Evolutionary conservation across 176 grass and related monocot genomes (phyloP).

Genomic region (Cenchrus fungigraminus): DNA sequence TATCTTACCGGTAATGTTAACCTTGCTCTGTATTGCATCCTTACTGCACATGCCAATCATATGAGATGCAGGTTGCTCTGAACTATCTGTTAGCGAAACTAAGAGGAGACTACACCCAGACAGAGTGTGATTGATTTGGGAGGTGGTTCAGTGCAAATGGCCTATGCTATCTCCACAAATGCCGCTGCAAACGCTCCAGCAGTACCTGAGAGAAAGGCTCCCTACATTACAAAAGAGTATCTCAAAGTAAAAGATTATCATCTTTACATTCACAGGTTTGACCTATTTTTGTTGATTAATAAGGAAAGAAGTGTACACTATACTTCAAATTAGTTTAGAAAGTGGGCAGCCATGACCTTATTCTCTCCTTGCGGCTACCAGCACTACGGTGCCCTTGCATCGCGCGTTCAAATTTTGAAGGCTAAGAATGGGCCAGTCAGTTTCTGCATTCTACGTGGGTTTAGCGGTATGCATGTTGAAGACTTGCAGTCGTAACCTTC

Average conservation of each 20-base stretch:
- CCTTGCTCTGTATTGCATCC: too few relatives aligned
- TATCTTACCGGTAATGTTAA: too few relatives aligned
- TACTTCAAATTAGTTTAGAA: too few relatives aligned
- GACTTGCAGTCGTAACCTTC: background rate
- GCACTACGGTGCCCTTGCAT: background rate
- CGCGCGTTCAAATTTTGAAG: background rate
- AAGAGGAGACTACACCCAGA: background rate
- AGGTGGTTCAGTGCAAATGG: background rate
- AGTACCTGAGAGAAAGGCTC: background rate
- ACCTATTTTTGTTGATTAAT: too few relatives aligned
- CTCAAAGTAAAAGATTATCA: background rate
- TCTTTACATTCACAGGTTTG: background rate
- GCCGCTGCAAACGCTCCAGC: background rate
- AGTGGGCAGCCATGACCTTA: background rate
- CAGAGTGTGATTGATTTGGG: background rate
- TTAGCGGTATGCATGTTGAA: background rate
- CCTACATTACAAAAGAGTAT: slow-evolving; percentile 5
- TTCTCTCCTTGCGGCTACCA: background rate
- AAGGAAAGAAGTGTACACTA: too few relatives aligned
- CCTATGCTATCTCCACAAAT: background rate
- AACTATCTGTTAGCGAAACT: background rate
- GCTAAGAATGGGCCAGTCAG: background rate
- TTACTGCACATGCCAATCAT: background rate
- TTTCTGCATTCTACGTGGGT: background rate
- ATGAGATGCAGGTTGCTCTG: background rate